These are phyloP conservation scores for Aspergillus wentii DNA, from an alignment of 495 filamentous ascomycete genomes.

Conservation along the genomic window DNA sequence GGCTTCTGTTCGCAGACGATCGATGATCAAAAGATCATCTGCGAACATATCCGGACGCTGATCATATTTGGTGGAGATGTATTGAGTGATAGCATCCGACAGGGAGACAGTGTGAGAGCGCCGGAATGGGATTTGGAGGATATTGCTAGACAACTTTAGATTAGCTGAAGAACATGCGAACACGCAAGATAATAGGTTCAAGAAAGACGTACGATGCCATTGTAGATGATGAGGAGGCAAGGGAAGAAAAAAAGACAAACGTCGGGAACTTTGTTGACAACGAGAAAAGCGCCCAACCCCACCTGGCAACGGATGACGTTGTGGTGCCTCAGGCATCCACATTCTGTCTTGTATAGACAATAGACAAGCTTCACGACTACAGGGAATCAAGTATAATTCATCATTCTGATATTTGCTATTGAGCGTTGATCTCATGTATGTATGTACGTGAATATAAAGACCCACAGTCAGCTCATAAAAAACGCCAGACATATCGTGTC, in stretches of 20 bases:
- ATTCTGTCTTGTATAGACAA: too few species aligned
- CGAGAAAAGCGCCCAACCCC: constrained; percentile 21
- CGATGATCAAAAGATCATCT: constrained; percentile 81
- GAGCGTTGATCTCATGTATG: constrained; percentile 19
- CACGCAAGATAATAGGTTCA: not conserved
- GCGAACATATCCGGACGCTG: constrained; percentile 98
- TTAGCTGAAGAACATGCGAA: not conserved
- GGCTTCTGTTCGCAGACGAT: constrained; percentile 74
- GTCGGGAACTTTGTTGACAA: constrained; percentile 30
- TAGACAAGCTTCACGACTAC: too few species aligned
- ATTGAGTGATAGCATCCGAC: constrained; percentile 80
- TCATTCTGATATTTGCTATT: constrained; percentile 25
- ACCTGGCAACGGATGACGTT: constrained; percentile 40
- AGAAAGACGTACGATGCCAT: constrained; percentile 40
- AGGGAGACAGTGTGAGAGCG: constrained; percentile 72
- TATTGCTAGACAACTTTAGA: constrained; percentile 31
- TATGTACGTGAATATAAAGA: constrained; percentile 19
- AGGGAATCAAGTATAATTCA: not conserved
- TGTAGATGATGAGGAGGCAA: constrained; percentile 13
- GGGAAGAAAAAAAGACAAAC: constrained; percentile 9
- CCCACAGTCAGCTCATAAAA: constrained; percentile 4
- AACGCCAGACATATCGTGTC: constrained; percentile 5
- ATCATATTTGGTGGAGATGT: constrained; percentile 98
- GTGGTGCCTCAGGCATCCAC: constrained; percentile 17
- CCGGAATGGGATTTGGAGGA: constrained; percentile 76